Percentiles rank a stretch among this genome's conserved stretches.
Evolutionary conservation across 108 stramenopile species (phyloP).

Genomic region (Cyclostephanos tholiformis): DNA sequence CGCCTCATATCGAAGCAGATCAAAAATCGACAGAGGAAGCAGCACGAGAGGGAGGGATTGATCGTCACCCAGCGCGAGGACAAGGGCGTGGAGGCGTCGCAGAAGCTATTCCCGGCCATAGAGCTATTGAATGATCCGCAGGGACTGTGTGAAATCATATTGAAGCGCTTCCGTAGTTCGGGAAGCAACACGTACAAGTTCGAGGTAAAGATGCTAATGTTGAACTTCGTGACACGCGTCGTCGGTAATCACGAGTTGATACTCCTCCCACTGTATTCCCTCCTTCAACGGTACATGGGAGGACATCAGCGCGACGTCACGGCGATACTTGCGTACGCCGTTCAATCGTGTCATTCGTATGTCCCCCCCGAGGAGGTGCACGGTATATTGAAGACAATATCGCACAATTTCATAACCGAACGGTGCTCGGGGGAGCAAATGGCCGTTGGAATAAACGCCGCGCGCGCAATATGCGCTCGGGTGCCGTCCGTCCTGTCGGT

Average conservation of each 20-base stretch:
- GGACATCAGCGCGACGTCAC: constrained; percentile 94
- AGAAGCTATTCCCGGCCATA: constrained; percentile 92
- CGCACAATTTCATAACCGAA: constrained; percentile 93
- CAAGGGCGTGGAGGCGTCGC: constrained; percentile 61
- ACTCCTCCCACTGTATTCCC: constrained; percentile 90
- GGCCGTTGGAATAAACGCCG: constrained; percentile 97
- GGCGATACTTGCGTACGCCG: constrained; percentile 91
- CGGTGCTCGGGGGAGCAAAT: constrained; percentile 93
- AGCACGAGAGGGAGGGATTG: constrained; percentile 61
- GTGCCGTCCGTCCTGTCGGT: constrained; percentile 85
- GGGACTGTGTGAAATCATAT: constrained; percentile 84
- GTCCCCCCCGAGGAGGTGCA: constrained; percentile 96
- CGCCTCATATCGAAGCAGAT: constrained; percentile 64
- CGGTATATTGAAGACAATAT: constrained; percentile 87
- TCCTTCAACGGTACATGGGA: constrained; percentile 95
- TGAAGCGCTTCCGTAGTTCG: constrained; percentile 74
- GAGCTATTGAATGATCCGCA: constrained; percentile 95
- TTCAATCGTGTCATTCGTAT: constrained; percentile 95
- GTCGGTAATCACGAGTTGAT: constrained; percentile 94
- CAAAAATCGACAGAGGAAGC: constrained; percentile 65
- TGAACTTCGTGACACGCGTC: constrained; percentile 94
- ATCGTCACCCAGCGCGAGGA: constrained; percentile 64
- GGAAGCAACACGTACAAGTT: constrained; percentile 73
- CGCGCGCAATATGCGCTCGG: constrained; percentile 86
- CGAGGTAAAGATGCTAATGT: constrained; percentile 91